phyloP scores from a whole-genome alignment of 108 stramenopile species.

The Nannochloropsis salina region DNA sequence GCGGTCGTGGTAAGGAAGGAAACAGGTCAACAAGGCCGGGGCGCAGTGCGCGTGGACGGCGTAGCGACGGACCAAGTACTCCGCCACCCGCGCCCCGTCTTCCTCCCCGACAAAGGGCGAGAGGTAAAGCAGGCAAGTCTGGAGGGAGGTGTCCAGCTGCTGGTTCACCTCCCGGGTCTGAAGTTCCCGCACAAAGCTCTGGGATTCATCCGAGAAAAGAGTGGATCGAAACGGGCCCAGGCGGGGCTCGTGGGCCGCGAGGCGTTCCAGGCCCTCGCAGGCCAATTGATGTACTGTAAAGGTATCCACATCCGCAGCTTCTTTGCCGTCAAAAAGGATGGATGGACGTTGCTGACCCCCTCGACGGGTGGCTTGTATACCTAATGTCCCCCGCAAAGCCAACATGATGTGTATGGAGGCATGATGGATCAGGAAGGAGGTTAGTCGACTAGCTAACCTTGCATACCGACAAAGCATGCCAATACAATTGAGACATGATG shows the following conservation, averaged over 20 bases:
- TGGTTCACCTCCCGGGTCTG: not conserved
- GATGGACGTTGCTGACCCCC: slow-evolving; percentile 13
- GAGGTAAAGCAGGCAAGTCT: not conserved
- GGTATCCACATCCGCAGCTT: not conserved
- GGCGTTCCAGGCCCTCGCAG: not conserved
- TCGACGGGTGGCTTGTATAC: not conserved
- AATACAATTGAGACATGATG: no score
- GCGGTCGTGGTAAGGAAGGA: not conserved
- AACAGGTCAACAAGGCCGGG: not conserved
- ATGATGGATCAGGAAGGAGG: not conserved
- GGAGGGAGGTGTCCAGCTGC: not conserved
- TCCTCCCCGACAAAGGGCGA: not conserved
- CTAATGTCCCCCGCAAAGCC: not conserved
- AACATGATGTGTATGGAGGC: not conserved
- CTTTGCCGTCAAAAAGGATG: not conserved
- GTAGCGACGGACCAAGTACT: not conserved
- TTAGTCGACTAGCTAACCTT: no score
- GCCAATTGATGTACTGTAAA: not conserved
- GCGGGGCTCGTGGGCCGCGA: not conserved
- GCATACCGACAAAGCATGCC: no score
- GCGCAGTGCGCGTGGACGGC: not conserved
- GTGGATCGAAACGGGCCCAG: not conserved
- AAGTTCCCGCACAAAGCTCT: not conserved
- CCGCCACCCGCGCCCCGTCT: not conserved
- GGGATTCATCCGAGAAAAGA: not conserved